phyloP scores from a whole-genome alignment of 2,329 filamentous ascomycete genomes.

The Colletotrichum musicola region DNA sequence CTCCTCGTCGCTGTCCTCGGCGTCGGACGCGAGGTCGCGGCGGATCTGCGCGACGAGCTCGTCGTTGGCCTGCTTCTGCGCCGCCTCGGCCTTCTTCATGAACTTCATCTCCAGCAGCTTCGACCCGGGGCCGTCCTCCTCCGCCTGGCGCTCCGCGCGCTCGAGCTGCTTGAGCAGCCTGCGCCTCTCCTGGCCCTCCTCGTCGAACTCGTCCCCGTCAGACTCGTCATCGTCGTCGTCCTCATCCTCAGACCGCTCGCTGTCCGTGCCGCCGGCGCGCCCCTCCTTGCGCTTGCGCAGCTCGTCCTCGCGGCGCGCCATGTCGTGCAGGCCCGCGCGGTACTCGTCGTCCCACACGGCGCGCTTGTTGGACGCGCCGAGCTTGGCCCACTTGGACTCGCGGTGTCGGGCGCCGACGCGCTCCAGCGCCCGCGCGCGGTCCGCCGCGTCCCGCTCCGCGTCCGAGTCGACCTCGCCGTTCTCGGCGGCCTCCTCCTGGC shows the following conservation, averaged over 20 bases:
- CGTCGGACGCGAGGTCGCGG: conserved; percentile 76
- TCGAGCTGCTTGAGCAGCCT: conserved; percentile 58
- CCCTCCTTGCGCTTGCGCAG: conserved; percentile 84
- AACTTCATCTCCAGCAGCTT: conserved; percentile 89
- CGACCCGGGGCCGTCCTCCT: conserved; percentile 67
- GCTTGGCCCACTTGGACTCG: conserved; percentile 94
- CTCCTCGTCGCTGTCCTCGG: conserved; percentile 62
- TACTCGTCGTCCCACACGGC: conserved; percentile 92
- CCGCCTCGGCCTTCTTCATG: conserved; percentile 90
- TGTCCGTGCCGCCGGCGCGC: conserved; percentile 59
- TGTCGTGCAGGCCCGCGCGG: conserved; percentile 80
- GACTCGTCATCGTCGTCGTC: conserved; percentile 62
- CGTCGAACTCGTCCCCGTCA: conserved; percentile 65
- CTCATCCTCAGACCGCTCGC: conserved; percentile 63
- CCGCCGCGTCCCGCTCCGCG: conserved; percentile 72
- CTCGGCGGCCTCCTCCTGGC: conserved; percentile 65
- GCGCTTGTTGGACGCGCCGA: conserved; percentile 81
- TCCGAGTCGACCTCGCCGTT: conserved; percentile 74
- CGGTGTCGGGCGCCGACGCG: conserved; percentile 87
- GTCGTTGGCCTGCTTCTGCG: conserved; percentile 83
- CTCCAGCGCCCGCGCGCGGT: conserved; percentile 84
- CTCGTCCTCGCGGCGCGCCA: conserved; percentile 86
- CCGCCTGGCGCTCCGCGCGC: conserved; percentile 54
- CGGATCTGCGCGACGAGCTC: conserved; percentile 78
- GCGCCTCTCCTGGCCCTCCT: conserved; percentile 58